A percentile compares a stretch with the other conserved stretches of the same genome.
phyloP scores from a whole-genome alignment of 1,284 basidiomycete species.

The Ganoderma boninense region DNA sequence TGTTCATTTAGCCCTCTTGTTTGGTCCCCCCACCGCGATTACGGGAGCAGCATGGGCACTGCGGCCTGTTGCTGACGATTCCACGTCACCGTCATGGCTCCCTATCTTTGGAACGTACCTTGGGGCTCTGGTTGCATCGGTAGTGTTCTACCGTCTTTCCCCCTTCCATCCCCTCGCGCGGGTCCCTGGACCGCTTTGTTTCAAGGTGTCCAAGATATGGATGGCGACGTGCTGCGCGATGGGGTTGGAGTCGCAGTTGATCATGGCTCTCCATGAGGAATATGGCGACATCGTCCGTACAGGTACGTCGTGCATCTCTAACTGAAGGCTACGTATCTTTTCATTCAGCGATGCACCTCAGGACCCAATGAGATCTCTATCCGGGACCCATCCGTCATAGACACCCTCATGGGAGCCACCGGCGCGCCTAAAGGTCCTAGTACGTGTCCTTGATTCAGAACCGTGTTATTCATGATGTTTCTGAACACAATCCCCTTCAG shows the following conservation, averaged over 20 bases:
- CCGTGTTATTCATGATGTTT: neutral
- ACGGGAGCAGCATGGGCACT: neutral
- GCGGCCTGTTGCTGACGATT: neutral
- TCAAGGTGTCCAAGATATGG: conserved; percentile 1
- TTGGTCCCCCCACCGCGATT: neutral
- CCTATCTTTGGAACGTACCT: neutral
- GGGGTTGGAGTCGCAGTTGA: neutral
- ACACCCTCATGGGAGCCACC: neutral
- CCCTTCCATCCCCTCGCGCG: neutral
- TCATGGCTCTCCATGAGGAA: neutral
- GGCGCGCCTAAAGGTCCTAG: neutral
- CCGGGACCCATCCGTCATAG: neutral
- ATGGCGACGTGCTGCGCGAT: neutral
- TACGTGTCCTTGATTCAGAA: neutral
- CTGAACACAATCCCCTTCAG: neutral
- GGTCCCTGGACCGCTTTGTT: neutral
- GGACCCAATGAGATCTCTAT: neutral
- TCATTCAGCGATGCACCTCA: neutral
- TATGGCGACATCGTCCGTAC: neutral
- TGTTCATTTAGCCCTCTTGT: neutral
- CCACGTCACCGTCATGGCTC: neutral
- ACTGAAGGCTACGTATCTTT: neutral
- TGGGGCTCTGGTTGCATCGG: neutral
- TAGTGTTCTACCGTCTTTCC: neutral
- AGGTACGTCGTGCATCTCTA: neutral